Base-by-base conservation (phyloP, 2,329 filamentous ascomycete genomes). In the Colletotrichum horii region DNA sequence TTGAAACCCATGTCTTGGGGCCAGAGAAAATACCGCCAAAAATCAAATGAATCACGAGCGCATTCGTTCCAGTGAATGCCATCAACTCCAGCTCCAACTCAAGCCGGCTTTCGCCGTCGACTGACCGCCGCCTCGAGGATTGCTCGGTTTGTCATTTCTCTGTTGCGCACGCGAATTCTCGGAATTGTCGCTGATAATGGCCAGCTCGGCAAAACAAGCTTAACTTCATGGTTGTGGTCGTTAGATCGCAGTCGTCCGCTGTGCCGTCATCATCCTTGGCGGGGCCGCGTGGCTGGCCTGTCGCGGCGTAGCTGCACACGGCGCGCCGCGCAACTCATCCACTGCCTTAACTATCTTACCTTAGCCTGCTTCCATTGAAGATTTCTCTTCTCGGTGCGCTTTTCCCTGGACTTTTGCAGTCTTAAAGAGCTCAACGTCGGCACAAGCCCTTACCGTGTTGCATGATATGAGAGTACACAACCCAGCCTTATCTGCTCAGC, bases 141-240 rank as follows among this genome's bases (percentile, higher is more conserved):
- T 28, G 14, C 22, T 58, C 24, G 14, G 55, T 8, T 16, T 58
- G 6, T 56, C 14, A 16, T 52, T 22, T 24, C 43, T 52, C 43
- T 52, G 43, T 52, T 22, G 43, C 43, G 43, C 11, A 52, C 55
- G 55, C 55, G 24, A 26, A 58, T 58, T 3, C 8, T 30, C 55
- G 55, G 26, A 19, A 9, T 9, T 19, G 22, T 5, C 55, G 55
- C 15, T 14, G 55, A 28, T 11, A 22, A 64, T 28, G 16, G 28
- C 6, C 34, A n/a, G 43, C 22, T 69, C 64, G 24, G 65, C 30
- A 22, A 73, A 64, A 73, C 66, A 73, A 73, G 66, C 71, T 73
- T 70, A 70, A 43, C 36, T 62, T 14, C 8, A 19, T 71, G n/a
- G 28, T 48, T 24, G 19, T 11, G 11, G 15, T 32, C 30, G 9